Evolutionary conservation across 495 filamentous ascomycete genomes (phyloP).

Genomic region (Friedmanniomyces endolithicus): DNA sequence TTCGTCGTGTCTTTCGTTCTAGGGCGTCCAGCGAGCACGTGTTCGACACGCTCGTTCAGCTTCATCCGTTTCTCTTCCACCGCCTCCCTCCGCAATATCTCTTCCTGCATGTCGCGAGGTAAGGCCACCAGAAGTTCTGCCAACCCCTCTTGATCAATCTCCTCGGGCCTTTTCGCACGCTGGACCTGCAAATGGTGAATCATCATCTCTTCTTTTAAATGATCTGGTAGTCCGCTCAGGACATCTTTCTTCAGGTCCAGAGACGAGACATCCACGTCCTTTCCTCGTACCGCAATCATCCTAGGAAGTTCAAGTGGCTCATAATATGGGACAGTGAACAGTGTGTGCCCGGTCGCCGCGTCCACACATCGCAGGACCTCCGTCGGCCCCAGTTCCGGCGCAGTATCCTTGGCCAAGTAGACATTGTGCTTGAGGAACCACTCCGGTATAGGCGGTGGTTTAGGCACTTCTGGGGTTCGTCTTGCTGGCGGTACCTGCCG

Average conservation of each 20-base stretch:
- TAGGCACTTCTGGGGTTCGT: conserved; percentile 11
- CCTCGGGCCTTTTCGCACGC: not conserved
- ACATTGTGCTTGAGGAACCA: conserved; percentile 35
- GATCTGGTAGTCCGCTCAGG: not conserved
- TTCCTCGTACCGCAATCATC: not conserved
- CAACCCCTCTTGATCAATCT: not conserved
- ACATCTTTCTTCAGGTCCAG: not conserved
- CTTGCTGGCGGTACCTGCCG: not conserved
- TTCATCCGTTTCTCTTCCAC: not conserved
- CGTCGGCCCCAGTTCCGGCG: not conserved
- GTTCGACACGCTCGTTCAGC: not conserved
- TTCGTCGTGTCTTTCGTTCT: too few species aligned
- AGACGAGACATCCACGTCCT: not conserved
- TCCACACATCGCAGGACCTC: conserved; percentile 14
- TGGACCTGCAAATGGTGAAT: not conserved
- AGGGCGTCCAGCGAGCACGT: too few species aligned
- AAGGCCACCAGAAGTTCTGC: not conserved
- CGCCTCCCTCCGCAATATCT: not conserved
- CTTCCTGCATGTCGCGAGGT: not conserved
- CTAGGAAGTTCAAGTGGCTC: not conserved
- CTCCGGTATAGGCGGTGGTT: conserved; percentile 26
- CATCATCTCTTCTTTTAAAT: not conserved
- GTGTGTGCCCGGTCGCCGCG: conserved; percentile 10
- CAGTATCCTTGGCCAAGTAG: conserved; percentile 6
- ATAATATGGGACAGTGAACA: conserved; percentile 14